phyloP scores from a whole-genome alignment of 2,329 filamentous ascomycete species.

The Ambrosiella cleistominuta region DNA sequence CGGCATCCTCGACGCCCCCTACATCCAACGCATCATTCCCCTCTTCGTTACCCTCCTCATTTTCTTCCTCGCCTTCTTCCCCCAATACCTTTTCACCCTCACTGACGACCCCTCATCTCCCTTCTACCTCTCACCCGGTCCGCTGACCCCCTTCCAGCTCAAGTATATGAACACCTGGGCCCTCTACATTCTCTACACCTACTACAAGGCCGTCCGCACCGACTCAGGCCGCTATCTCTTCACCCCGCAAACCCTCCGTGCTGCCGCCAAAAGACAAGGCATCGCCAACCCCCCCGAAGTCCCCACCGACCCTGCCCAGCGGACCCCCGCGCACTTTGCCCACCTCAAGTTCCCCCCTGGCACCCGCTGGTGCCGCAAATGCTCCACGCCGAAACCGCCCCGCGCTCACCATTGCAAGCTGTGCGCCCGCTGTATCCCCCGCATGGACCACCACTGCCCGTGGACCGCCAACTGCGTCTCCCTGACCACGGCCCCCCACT shows the following conservation, averaged over 20 bases:
- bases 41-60: slow-evolving; percentile 50
- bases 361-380: slow-evolving; percentile 56
- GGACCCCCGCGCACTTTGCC: slow-evolving; percentile 8
- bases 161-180: slow-evolving; percentile 50
- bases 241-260: slow-evolving; percentile 18
- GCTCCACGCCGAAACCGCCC: slow-evolving; percentile 54
- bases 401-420: slow-evolving; percentile 67
- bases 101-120: slow-evolving; percentile 19
- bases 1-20: slow-evolving; percentile 25
- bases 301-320: slow-evolving; percentile 16
- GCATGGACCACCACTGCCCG: slow-evolving; percentile 77
- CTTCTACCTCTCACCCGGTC: slow-evolving; percentile 40
- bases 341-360: slow-evolving; percentile 11
- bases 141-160: slow-evolving; percentile 38
- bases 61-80: slow-evolving; percentile 50
- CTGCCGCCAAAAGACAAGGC: no score
- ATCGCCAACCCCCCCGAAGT: not conserved
- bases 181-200: slow-evolving; percentile 48
- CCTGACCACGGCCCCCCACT: slow-evolving; percentile 65
- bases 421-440: slow-evolving; percentile 57
- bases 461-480: slow-evolving; percentile 77
- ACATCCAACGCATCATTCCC: slow-evolving; percentile 43
- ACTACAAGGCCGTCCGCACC: slow-evolving; percentile 42
- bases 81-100: slow-evolving; percentile 51
- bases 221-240: slow-evolving; percentile 40